Base-by-base conservation (phyloP, 768 basidiomycete genomes). In the Tylopilus sp. region DNA sequence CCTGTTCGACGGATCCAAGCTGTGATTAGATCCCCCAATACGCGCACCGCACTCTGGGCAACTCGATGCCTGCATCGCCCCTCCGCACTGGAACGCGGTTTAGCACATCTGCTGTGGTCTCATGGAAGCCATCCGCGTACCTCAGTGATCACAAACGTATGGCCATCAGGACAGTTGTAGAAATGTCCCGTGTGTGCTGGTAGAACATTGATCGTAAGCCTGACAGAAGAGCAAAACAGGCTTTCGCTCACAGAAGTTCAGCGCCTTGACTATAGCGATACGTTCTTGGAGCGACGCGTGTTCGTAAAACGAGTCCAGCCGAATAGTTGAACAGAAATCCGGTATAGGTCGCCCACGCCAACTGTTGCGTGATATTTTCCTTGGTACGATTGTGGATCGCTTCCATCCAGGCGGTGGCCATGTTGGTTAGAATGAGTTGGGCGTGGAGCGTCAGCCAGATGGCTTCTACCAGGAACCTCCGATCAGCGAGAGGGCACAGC, bases 41-140 rank as follows among this genome's bases (percentile, higher is more conserved):
- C 57, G 54, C 4, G 74, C 78, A 12, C 74, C 72, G 55, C 84
- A 87, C 58, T 87, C 85, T 0, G 84, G 81, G 52, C 85, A 86
- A 10, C 26, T 59, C 6, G 77, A 64, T 1, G 37, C 53, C 58
- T 79, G 19, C 72, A 73, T 78, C 0, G 83, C 83, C 1, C 81
- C 81, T 16, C 83, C 84, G 47, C 83, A 86, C 82, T 85, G 52
- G 25, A 19, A 30, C 29, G 40, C 22, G n/a, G 38, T n/a, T 54
- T 14, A 55, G 52, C 21, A 52, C n/a, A 16, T 13, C n/a, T 19
- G 4, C 41, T 50, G 17, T 11, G 21, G 12, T 17, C 11, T 13
- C 8, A 14, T 33, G 3, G 4, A 11, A 3, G 7, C 22, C 34
- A n/a, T 19, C 11, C 48, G 59, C 38, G 33, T 51, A 85, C 82